Base-by-base conservation (phyloP, 768 basidiomycete species). In the Mycena pura region DNA sequence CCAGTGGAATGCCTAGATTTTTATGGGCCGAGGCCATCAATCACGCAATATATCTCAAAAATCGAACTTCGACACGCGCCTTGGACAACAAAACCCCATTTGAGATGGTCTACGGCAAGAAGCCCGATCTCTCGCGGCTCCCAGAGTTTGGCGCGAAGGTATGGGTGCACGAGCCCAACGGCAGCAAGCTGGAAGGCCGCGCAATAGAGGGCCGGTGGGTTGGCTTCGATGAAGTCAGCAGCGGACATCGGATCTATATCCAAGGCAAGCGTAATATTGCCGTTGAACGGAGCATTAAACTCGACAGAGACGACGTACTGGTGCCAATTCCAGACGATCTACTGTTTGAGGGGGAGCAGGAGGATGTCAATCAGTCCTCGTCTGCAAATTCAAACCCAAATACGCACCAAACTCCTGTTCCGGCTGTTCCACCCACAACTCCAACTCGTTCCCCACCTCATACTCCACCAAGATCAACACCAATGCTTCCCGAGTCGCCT, bases 21-120 rank as follows among this genome's bases (percentile, higher is more conserved):
- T 67, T 80, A 6, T 81, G 78, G 76, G 71, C 53, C 3, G 72
- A 76, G 28, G 70, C 74, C 5, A 38, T 73, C 1, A 41, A 46
- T 14, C 70, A 71, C 39, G 69, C 64, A 7, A 57, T 68, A 0
- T 75, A 67, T 57, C 40, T 76, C 24, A 67, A 69, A 52, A 76
- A 74, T 55, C 60, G 66, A 5, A 62, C 69, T 6, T 49, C 71
- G 13, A 69, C 73, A 5, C 55, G 60, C 21, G 66, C 67, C 0
- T 51, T 72, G 1, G 29, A 49, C 19, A 58, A 59, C 0, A 66
- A 58, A 21, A 70, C 68, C 0, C 70, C 70, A 17, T 71, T 59
- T 13, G 60, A 74, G 34, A 58, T 63, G 21, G 36, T 66, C 2
- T 59, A 57, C 43, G 48, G 62, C 6, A 54, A 50, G 36, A 69